Evolutionary conservation across 2,329 filamentous ascomycete genomes (phyloP).

Genomic region (Paecilomyces sp.): DNA sequence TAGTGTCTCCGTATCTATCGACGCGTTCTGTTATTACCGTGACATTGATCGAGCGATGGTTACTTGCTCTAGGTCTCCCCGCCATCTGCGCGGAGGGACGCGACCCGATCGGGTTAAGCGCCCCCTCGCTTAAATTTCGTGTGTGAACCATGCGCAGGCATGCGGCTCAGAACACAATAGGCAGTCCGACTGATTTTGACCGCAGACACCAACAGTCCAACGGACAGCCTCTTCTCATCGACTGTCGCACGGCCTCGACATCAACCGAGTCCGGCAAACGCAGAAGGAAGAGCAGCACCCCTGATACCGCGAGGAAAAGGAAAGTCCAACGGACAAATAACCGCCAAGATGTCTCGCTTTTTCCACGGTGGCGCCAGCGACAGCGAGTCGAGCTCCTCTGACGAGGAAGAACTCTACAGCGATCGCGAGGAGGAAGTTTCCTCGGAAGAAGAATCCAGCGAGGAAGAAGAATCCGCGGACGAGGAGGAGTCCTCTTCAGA

Average conservation of each 20-base stretch:
- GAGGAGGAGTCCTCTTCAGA: slow-evolving; percentile 46
- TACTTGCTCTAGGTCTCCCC: background rate
- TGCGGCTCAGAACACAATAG: slow-evolving; percentile 18
- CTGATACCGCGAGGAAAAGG: background rate
- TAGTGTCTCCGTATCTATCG: background rate
- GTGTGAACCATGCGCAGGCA: slow-evolving; percentile 26
- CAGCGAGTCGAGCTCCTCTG: slow-evolving; percentile 82
- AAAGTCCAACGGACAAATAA: slow-evolving; percentile 3
- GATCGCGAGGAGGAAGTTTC: slow-evolving; percentile 62
- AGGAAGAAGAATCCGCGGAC: slow-evolving; percentile 51
- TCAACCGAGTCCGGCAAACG: background rate
- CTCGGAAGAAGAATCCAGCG: slow-evolving; percentile 48
- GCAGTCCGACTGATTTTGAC: slow-evolving; percentile 17
- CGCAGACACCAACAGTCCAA: slow-evolving; percentile 4
- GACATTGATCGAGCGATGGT: background rate
- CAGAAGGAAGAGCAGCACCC: background rate
- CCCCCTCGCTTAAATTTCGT: slow-evolving; percentile 40
- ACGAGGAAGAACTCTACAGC: slow-evolving; percentile 91
- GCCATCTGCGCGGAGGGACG: background rate
- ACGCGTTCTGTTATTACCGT: background rate
- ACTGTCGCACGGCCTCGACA: background rate
- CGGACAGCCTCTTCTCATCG: slow-evolving; percentile 5
- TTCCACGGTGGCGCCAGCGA: slow-evolving; percentile 96
- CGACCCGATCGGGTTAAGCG: slow-evolving; percentile 27
- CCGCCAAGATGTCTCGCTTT: slow-evolving; percentile 81